Evolutionary conservation across 2,329 filamentous ascomycete species (phyloP).

Genomic region (Herpotrichia juniperi): DNA sequence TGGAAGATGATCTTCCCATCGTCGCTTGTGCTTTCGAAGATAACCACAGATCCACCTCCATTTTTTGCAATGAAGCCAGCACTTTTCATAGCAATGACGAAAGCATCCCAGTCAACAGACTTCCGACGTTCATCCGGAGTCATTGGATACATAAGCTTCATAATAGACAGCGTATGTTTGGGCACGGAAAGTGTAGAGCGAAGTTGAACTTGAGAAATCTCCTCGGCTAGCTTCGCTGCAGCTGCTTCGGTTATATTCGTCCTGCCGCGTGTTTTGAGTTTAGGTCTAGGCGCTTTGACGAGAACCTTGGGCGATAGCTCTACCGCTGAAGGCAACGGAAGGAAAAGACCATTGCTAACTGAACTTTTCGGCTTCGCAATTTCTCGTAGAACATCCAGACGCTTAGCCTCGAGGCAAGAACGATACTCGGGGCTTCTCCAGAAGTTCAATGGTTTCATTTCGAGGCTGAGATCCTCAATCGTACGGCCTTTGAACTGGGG

Average conservation of each 20-base stretch:
- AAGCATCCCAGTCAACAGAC: slow-evolving; percentile 15
- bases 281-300: not conserved
- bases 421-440: slow-evolving; percentile 10
- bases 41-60: slow-evolving; percentile 21
- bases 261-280: too few species aligned
- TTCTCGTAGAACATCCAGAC: slow-evolving; percentile 3
- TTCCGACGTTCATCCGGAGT: slow-evolving; percentile 14
- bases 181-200: slow-evolving; percentile 1
- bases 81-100: slow-evolving; percentile 21
- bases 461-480: not conserved
- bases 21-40: slow-evolving; percentile 19
- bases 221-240: too few species aligned
- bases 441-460: slow-evolving; percentile 1
- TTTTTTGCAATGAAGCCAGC: slow-evolving; percentile 18
- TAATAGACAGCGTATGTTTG: slow-evolving; percentile 9
- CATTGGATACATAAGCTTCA: slow-evolving; percentile 20
- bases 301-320: not conserved
- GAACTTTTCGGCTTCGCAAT: slow-evolving; percentile 3
- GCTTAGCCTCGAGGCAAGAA: slow-evolving; percentile 6
- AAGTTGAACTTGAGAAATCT: too few species aligned
- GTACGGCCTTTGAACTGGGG: not conserved
- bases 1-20: slow-evolving; percentile 31
- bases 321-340: not conserved
- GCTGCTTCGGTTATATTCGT: too few species aligned
- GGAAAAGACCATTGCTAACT: slow-evolving; percentile 6